Conservation (phyloP, 1,284 basidiomycete species). For the Ceratobasidium sp. region DNA sequence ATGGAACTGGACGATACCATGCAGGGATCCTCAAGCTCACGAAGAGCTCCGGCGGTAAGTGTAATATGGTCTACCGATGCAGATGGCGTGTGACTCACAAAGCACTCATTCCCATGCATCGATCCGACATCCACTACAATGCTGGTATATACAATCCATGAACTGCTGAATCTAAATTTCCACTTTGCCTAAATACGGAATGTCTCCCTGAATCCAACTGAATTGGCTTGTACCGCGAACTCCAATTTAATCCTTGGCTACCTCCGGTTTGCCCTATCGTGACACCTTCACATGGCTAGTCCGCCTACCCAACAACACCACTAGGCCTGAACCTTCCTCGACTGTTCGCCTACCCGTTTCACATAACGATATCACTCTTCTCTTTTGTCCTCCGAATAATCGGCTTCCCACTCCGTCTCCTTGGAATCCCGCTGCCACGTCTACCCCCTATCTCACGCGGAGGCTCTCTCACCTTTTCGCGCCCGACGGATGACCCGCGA, state of each 20-base stretch:
- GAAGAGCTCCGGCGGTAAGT: conserved; percentile 40
- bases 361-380: conserved; percentile 57
- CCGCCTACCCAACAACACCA: conserved; percentile 41
- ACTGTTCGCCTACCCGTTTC: conserved; percentile 43
- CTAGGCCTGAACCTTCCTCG: conserved; percentile 44
- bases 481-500: conserved; percentile 50
- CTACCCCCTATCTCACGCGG: conserved; percentile 43
- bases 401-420: conserved; percentile 52
- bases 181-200: no score
- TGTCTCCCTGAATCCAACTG: no score
- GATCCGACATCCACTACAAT: no score
- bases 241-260: no score
- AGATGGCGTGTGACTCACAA: no score
- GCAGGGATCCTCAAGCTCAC: conserved; percentile 49
- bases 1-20: conserved; percentile 65
- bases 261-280: no score
- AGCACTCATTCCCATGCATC: no score
- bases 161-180: no score
- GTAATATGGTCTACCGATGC: background rate
- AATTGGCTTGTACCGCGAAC: no score
- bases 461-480: conserved; percentile 25
- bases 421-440: conserved; percentile 62
- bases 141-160: no score
- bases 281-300: conserved; percentile 23
- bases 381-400: conserved; percentile 62